Conservation (phyloP, 306 rosid species). For the Cotoneaster glaucophyllus region DNA sequence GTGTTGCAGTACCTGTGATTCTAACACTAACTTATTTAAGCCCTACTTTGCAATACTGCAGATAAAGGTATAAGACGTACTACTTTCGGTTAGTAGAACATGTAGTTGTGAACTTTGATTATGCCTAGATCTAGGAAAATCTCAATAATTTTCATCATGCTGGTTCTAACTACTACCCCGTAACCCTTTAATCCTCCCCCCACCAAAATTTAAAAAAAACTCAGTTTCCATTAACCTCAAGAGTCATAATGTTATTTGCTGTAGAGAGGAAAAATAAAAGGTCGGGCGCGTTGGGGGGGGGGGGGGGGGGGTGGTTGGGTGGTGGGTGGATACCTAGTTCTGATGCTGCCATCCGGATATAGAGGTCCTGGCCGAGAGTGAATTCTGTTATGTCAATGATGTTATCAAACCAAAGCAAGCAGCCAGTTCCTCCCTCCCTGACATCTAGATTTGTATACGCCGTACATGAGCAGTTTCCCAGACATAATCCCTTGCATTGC, state of each 20-base stretch:
- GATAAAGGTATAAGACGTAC: not conserved
- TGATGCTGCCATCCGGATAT: slow-evolving; percentile 8
- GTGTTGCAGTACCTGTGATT: too few species aligned
- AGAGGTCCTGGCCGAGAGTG: not conserved
- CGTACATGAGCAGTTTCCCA: slow-evolving; percentile 33
- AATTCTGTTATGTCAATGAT: slow-evolving; percentile 26
- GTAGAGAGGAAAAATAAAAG: not conserved
- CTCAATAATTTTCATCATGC: not conserved
- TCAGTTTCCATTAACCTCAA: too few species aligned
- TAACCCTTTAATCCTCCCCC: too few species aligned
- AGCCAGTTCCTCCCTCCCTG: slow-evolving; percentile 23
- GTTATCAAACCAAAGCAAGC: slow-evolving; percentile 31
- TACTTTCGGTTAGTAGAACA: too few species aligned
- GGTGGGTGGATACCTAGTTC: not conserved
- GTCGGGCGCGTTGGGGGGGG: too few species aligned
- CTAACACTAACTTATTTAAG: too few species aligned
- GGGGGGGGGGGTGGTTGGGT: too few species aligned
- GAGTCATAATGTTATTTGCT: too few species aligned
- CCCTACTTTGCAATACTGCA: not conserved
- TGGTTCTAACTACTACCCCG: slow-evolving; percentile 12
- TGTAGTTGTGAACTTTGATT: too few species aligned
- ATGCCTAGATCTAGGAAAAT: not conserved
- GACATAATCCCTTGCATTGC: slow-evolving; percentile 26
- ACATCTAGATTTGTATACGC: slow-evolving; percentile 34
- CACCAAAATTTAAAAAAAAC: too few species aligned